A percentile compares a stretch with the other conserved stretches of the same genome.
These are phyloP conservation scores for Trichoderma gamsii DNA, from an alignment of 495 filamentous ascomycete species.

Conservation along the genomic window DNA sequence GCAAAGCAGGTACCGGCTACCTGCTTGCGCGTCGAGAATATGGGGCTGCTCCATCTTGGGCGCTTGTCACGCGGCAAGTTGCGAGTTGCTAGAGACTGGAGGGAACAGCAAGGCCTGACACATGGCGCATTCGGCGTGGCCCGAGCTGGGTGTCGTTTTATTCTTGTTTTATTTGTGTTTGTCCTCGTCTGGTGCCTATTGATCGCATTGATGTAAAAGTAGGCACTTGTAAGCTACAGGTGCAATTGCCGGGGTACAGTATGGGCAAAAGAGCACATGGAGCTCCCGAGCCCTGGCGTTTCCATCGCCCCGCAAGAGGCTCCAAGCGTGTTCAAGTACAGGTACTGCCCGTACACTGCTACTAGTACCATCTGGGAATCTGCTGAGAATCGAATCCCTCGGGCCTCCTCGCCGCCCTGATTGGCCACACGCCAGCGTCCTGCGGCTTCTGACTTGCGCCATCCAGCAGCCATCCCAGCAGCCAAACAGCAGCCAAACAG, in stretches of 20 bases:
- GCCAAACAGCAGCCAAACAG: no score
- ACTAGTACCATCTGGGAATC: not conserved
- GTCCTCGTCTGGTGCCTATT: no score
- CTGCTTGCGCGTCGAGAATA: not conserved
- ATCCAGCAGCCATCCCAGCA: not conserved
- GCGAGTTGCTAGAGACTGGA: not conserved
- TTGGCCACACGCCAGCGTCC: constrained; percentile 5
- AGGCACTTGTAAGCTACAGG: no score
- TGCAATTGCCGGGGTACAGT: no score
- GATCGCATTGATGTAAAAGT: no score
- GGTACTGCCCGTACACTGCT: no score
- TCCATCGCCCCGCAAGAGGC: no score
- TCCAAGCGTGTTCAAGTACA: no score
- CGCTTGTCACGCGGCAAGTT: not conserved
- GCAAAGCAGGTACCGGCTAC: not conserved
- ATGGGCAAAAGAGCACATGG: no score
- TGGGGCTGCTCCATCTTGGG: not conserved
- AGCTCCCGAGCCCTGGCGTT: no score
- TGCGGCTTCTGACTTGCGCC: not conserved
- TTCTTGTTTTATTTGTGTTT: no score
- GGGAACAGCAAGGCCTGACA: not conserved
- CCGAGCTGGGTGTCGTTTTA: not conserved
- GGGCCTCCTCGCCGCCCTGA: not conserved
- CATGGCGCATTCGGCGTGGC: not conserved
- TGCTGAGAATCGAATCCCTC: no score